Evolutionary conservation across 140 eudicot genomes (phyloP).

Genomic region (Anethum foeniculum): DNA sequence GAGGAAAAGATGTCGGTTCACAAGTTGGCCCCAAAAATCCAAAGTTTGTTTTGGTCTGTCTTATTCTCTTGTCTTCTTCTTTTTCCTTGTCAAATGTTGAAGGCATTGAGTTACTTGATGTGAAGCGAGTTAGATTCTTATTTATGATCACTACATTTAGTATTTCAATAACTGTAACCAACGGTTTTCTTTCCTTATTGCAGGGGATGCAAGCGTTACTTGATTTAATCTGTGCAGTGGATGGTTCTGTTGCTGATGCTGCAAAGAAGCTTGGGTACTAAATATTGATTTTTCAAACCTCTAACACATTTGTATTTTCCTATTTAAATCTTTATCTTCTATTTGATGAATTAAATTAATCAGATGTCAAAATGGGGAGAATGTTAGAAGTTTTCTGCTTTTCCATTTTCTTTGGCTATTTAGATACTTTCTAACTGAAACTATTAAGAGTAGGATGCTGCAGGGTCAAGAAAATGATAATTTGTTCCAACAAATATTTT

Average conservation of each 20-base stretch:
- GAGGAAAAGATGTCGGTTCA: conserved; percentile 64
- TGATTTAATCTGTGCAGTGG: conserved; percentile 74
- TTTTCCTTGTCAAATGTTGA: not conserved
- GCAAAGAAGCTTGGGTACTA: conserved; percentile 76
- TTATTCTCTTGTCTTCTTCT: conserved; percentile 8
- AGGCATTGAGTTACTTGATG: not conserved
- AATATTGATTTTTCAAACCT: not conserved
- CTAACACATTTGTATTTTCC: not conserved
- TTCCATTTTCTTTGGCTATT: not conserved
- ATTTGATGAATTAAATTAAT: not conserved
- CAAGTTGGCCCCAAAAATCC: conserved; percentile 90
- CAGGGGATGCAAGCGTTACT: conserved; percentile 94
- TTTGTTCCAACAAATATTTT: not conserved
- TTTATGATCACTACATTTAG: not conserved
- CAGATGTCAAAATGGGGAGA: not conserved
- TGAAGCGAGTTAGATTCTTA: not conserved
- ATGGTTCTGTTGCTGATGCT: conserved; percentile 86
- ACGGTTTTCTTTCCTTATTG: conserved; percentile 9
- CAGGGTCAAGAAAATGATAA: not conserved
- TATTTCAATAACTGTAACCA: not conserved
- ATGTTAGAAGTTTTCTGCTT: not conserved
- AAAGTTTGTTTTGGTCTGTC: conserved; percentile 61
- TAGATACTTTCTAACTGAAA: not conserved
- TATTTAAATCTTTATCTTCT: not conserved
- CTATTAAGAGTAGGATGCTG: not conserved